Conservation (phyloP, 441 rosid species). For the Brassica balearica region DNA sequence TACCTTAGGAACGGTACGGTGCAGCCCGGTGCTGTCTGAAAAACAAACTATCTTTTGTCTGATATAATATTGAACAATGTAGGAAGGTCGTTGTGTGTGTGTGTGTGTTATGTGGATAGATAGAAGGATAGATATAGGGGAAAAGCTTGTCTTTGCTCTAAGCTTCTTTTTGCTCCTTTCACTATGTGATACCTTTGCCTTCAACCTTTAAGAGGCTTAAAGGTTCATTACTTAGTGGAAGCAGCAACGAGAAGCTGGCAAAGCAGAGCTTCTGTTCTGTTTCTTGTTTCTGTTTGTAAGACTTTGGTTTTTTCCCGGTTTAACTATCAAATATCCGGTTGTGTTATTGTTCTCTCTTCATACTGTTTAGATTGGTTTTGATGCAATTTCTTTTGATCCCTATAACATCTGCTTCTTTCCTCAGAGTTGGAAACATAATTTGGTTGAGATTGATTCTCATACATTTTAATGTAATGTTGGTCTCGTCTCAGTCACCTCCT, state of each 20-base stretch:
- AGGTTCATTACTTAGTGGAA: too few species aligned
- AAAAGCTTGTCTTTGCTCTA: conserved; percentile 38
- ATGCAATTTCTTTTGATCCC: neutral
- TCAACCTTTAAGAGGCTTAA: neutral
- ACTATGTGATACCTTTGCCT: conserved; percentile 70
- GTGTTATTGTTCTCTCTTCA: neutral
- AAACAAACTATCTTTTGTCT: too few species aligned
- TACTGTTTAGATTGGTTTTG: neutral
- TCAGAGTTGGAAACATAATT: too few species aligned
- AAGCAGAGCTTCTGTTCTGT: too few species aligned
- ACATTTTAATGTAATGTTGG: too few species aligned
- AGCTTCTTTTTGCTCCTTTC: conserved; percentile 97
- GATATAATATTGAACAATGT: neutral
- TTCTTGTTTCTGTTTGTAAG: too few species aligned
- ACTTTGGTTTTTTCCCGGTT: conserved; percentile 20
- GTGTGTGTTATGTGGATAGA: neutral
- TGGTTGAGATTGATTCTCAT: too few species aligned
- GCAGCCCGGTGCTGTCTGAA: neutral
- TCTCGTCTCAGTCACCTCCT: too few species aligned
- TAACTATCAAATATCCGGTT: conserved; percentile 8
- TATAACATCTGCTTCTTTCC: neutral
- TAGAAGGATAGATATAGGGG: conserved; percentile 43
- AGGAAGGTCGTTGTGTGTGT: too few species aligned
- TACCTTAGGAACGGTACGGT: conserved; percentile 13
- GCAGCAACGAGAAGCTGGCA: too few species aligned